Evolutionary conservation across 2,329 filamentous ascomycete species (phyloP), one percentile per base, ranked within the genome.

Genomic region (Colletotrichum lindemuthianum): DNA sequence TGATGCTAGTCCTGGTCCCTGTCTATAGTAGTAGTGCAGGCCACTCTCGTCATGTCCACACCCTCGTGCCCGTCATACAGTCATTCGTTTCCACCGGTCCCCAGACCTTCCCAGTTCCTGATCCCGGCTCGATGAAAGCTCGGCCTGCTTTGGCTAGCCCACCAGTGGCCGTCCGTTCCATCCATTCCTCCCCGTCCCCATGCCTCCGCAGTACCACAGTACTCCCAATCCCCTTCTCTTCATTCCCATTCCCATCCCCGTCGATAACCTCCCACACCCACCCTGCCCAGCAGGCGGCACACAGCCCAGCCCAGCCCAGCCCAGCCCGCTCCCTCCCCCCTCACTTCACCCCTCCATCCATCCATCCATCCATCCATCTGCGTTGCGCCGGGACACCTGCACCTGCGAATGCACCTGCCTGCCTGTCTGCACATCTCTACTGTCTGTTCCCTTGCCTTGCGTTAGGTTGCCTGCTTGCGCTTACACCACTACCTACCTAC

Each of bases 341-440:
- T n/a, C 48, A 50, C 6, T 13, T 39, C 16, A 39, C 41, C 16
- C 60, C 60, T 16, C 15, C 54, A 59, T 53, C 36, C 41, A 15
- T 44, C 51, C 44, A 49, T 41, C 44, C 48, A 51, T 49, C 47
- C 47, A 49, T 32, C 47, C 47, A 49, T 32, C 41, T 15, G 61
- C 45, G 49, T 51, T 65, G 50, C 61, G 50, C 61, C 57, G 40
- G 61, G 61, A 51, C 40, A 64, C 55, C 43, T 60, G 60, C 60
- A 59, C 36, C 54, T 54, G 51, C 40, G 41, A 54, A 24, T 24
- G 34, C 43, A 45, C 43, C 47, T 49, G 43, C 43, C 8, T 45
- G 15, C 51, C 39, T 40, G 34, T 12, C 53, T 56, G 53, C 53
- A 52, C 41, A 24, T 24, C 24, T 24, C 60, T 55, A 24, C 41